These are phyloP conservation scores for Hansenula lynferdii DNA, from an alignment of 1,139 yeast genomes.

Conservation along the genomic window DNA sequence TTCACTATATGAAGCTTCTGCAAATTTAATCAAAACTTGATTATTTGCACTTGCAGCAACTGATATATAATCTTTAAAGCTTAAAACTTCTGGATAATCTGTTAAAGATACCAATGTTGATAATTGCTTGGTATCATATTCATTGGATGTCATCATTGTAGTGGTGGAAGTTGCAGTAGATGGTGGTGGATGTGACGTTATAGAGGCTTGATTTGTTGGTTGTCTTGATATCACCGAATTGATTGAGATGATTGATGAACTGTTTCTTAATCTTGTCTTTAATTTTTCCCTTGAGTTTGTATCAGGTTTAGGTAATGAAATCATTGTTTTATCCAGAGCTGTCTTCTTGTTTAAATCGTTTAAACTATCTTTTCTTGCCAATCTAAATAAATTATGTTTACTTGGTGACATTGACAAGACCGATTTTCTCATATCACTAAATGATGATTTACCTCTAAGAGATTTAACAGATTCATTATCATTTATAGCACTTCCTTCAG, in stretches of 20 bases:
- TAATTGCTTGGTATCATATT: slow-evolving; percentile 26
- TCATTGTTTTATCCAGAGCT: slow-evolving; percentile 29
- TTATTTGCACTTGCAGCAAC: slow-evolving; percentile 17
- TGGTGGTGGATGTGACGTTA: background rate
- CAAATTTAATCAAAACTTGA: slow-evolving; percentile 29
- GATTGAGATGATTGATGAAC: slow-evolving; percentile 45
- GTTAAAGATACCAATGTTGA: slow-evolving; percentile 32
- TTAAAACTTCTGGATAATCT: slow-evolving; percentile 23
- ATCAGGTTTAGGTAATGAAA: slow-evolving; percentile 53
- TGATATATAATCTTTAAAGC: slow-evolving; percentile 14
- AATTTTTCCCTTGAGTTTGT: slow-evolving; percentile 50
- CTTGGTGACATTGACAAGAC: slow-evolving; percentile 19
- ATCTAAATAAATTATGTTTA: slow-evolving; percentile 15
- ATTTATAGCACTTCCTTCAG: slow-evolving; percentile 3
- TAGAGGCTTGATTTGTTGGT: slow-evolving; percentile 5
- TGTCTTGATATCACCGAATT: slow-evolving; percentile 24
- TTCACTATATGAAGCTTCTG: slow-evolving; percentile 44
- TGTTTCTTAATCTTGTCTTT: slow-evolving; percentile 45
- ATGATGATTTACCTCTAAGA: slow-evolving; percentile 17
- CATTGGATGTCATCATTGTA: slow-evolving; percentile 15
- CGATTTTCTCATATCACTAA: slow-evolving; percentile 23
- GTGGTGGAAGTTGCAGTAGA: no score
- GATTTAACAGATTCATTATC: slow-evolving; percentile 22
- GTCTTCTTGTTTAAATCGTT: slow-evolving; percentile 16
- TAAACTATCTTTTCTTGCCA: slow-evolving; percentile 19